These are phyloP conservation scores for Hydnomerulius pinastri DNA, from an alignment of 768 basidiomycete genomes.

Conservation along the genomic window DNA sequence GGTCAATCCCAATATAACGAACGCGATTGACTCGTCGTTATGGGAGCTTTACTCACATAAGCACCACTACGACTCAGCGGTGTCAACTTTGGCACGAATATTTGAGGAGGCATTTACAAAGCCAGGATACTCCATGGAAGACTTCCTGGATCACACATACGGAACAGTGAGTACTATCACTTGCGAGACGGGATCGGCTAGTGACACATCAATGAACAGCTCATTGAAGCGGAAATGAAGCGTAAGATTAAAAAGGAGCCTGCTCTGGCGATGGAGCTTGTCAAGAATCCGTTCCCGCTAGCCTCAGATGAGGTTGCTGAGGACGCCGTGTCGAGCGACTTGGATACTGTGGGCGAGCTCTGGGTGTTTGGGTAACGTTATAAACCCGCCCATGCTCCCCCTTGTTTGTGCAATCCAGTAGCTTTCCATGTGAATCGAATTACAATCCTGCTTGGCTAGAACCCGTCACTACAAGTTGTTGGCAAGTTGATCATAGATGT, in stretches of 20 bases:
- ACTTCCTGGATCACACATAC: conserved; percentile 95
- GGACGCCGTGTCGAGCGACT: conserved; percentile 3
- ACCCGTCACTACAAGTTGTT: too few species aligned
- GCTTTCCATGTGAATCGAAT: not conserved
- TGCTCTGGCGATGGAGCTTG: conserved; percentile 49
- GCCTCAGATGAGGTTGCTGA: conserved; percentile 26
- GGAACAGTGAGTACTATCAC: conserved; percentile 72
- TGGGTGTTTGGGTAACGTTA: conserved; percentile 43
- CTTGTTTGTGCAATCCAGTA: not conserved
- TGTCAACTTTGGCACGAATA: conserved; percentile 86
- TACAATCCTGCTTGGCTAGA: conserved; percentile 13
- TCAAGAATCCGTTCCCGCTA: conserved; percentile 27
- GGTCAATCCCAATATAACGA: conserved; percentile 70
- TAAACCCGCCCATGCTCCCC: not conserved
- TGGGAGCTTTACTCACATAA: conserved; percentile 89
- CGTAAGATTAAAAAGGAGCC: conserved; percentile 83
- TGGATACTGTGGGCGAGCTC: conserved; percentile 45
- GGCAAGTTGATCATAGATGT: too few species aligned
- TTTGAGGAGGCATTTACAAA: conserved; percentile 95
- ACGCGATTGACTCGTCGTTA: conserved; percentile 82
- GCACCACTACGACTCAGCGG: conserved; percentile 80
- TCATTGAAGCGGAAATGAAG: conserved; percentile 83
- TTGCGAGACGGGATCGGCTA: not conserved
- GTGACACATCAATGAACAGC: conserved; percentile 42
- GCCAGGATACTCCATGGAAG: conserved; percentile 85